Evolutionary conservation across 2,329 filamentous ascomycete species (phyloP).

Genomic region (Xylaria sp.): DNA sequence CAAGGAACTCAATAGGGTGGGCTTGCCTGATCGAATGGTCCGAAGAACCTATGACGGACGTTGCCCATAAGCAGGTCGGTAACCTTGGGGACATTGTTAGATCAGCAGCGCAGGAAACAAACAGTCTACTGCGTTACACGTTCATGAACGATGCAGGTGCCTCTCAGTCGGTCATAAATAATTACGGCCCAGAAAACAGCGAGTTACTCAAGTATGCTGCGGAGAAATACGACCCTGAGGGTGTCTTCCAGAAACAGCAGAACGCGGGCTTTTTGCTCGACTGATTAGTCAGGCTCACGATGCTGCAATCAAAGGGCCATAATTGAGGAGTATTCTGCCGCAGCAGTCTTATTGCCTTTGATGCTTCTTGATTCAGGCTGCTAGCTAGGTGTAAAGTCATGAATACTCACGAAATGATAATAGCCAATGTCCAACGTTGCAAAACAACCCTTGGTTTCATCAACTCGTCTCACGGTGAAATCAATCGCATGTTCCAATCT

Average conservation of each 20-base stretch:
- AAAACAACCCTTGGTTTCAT: no score
- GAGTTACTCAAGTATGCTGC: neutral
- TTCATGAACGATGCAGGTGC: constrained; percentile 5
- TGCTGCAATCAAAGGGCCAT: no score
- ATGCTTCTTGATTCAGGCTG: no score
- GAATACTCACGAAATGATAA: no score
- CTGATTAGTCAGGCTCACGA: no score
- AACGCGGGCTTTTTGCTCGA: neutral
- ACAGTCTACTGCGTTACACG: neutral
- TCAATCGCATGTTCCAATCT: no score
- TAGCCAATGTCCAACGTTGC: no score
- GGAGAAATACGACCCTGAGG: neutral
- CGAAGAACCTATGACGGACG: neutral
- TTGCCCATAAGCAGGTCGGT: neutral
- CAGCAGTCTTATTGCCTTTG: no score
- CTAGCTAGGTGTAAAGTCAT: no score
- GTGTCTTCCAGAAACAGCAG: neutral
- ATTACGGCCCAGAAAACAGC: neutral
- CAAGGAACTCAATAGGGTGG: neutral
- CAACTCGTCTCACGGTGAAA: no score
- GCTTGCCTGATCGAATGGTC: neutral
- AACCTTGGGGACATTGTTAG: neutral
- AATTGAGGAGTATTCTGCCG: no score
- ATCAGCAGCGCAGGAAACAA: neutral
- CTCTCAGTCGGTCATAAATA: neutral